phyloP scores from a whole-genome alignment of 352 stramenopile genomes.

The Saprolegnia parasitica region DNA sequence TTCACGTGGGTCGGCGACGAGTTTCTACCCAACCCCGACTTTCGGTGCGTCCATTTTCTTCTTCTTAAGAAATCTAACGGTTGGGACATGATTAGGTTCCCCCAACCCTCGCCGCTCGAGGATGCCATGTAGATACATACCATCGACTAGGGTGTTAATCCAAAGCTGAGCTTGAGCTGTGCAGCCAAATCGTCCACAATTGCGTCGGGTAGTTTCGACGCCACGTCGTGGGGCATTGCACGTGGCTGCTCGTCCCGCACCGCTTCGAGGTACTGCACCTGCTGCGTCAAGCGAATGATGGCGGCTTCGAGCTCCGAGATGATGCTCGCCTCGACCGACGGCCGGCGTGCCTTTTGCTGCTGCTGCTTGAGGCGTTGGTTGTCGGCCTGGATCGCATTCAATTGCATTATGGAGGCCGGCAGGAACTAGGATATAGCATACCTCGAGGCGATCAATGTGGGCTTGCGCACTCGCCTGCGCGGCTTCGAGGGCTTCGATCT shows the following conservation, averaged over 20 bases:
- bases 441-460: conserved; percentile 28
- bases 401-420: too few relatives aligned
- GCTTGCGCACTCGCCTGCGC: conserved; percentile 22
- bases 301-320: conserved; percentile 18
- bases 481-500: conserved; percentile 12
- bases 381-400: conserved; percentile 1
- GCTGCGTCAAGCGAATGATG: conserved; percentile 13
- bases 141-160: conserved; percentile 3
- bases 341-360: not conserved
- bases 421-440: not conserved
- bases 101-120: not conserved
- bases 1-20: conserved; percentile 86
- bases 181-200: conserved; percentile 16
- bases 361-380: conserved; percentile 20
- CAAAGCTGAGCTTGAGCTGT: conserved; percentile 26
- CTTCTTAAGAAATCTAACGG: conserved; percentile 5
- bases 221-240: not conserved
- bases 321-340: conserved; percentile 13
- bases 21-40: conserved; percentile 85
- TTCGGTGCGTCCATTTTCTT: conserved; percentile 39
- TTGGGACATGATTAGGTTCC: conserved; percentile 17
- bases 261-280: conserved; percentile 17
- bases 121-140: not conserved
- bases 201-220: not conserved
- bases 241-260: not conserved